Evolutionary conservation across 139 green algal species (phyloP).

Genomic region (Deuterostichococcus epilithicus): DNA sequence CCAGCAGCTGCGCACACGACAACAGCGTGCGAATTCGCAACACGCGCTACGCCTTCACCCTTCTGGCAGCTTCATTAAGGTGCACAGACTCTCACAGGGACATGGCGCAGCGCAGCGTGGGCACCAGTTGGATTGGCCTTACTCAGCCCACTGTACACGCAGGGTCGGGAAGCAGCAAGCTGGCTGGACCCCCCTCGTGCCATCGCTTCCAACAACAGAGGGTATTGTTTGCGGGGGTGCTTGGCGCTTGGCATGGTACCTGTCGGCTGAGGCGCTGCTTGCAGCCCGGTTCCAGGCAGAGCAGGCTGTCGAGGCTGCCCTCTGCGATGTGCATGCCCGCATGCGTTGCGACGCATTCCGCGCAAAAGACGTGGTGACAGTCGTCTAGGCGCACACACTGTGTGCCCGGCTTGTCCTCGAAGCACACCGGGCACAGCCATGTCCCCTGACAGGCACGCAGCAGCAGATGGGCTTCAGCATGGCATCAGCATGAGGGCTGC

Average conservation of each 20-base stretch:
- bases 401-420: conserved; percentile 55
- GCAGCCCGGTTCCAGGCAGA: conserved; percentile 67
- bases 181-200: no score
- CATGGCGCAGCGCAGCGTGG: no score
- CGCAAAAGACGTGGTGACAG: conserved; percentile 76
- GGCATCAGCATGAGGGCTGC: no score
- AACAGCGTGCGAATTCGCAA: neutral
- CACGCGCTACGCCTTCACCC: no score
- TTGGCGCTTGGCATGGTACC: conserved; percentile 1
- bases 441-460: conserved; percentile 11
- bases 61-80: no score
- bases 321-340: conserved; percentile 45
- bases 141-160: no score
- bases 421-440: conserved; percentile 57
- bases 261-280: conserved; percentile 35
- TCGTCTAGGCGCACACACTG: conserved; percentile 48
- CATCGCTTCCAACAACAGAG: no score
- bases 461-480: no score
- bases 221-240: no score
- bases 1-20: conserved; percentile 22
- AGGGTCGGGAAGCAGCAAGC: no score
- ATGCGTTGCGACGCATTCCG: conserved; percentile 51
- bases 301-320: conserved; percentile 53
- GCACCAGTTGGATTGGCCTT: no score
- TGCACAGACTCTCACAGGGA: no score